Conservation (phyloP, 169 alveolate species). For the Perkinsus marinus region DNA sequence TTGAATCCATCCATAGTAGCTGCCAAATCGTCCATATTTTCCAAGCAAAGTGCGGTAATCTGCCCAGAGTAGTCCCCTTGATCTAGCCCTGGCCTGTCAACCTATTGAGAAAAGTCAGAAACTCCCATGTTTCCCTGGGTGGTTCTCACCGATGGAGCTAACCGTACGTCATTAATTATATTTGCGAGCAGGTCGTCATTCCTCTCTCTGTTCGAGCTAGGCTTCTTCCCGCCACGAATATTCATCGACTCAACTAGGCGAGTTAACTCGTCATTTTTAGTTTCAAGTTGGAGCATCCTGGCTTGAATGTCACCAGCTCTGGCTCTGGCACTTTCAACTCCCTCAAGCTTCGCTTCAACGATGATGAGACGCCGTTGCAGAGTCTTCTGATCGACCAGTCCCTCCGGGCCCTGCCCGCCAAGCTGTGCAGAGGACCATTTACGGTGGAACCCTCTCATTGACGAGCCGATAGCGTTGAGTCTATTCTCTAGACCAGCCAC, state of each 20-base stretch:
- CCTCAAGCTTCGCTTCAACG: background rate
- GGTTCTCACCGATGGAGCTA: too few species aligned
- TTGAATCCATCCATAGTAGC: background rate
- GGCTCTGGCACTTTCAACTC: background rate
- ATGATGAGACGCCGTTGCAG: background rate
- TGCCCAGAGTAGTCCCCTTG: background rate
- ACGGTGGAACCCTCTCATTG: background rate
- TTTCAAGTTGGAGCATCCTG: background rate
- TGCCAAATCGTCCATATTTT: background rate
- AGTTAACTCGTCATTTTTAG: background rate
- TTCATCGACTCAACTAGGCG: background rate
- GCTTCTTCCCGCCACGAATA: too few species aligned
- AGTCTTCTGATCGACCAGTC: background rate
- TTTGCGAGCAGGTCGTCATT: too few species aligned
- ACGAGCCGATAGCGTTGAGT: background rate
- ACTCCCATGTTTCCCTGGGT: too few species aligned
- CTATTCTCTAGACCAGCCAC: background rate
- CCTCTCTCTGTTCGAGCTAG: too few species aligned
- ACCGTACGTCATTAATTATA: too few species aligned
- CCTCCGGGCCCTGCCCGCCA: background rate
- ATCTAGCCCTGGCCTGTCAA: background rate
- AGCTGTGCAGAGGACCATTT: background rate
- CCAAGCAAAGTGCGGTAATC: background rate
- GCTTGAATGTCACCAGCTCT: background rate
- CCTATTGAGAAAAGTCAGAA: background rate